phyloP scores from a whole-genome alignment of 345 rosid species.

The thale cress (Arabidopsis thaliana) region TAIR10.1 NC_003070.9:22709001-22709500 shows the following conservation, averaged over 20 bases:
- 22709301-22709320: constrained; percentile 93
- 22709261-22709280: constrained; percentile 65
- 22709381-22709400: background rate
- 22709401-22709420: constrained; percentile 77
- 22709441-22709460: constrained; percentile 89
- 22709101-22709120: constrained; percentile 34
- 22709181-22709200: constrained; percentile 68
- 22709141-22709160: constrained; percentile 57
- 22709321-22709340: constrained; percentile 44
- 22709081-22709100: constrained; percentile 35
- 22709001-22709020: constrained; percentile 13
- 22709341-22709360: background rate
- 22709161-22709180: constrained; percentile 70
- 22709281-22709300: constrained; percentile 80
- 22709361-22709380: constrained; percentile 2
- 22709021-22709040: constrained; percentile 13
- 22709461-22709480: constrained; percentile 56
- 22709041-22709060: constrained; percentile 44
- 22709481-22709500: constrained; percentile 23
- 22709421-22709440: constrained; percentile 96
- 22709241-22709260: constrained; percentile 83
- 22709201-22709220: constrained; percentile 55
- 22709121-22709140: constrained; percentile 41
- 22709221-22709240: constrained; percentile 61
- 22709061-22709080: constrained; percentile 37